A percentile compares a stretch with the other conserved stretches of the same genome.
Conservation (phyloP, 2,329 filamentous ascomycete genomes). For the Ceratocystis alfenasii region DNA sequence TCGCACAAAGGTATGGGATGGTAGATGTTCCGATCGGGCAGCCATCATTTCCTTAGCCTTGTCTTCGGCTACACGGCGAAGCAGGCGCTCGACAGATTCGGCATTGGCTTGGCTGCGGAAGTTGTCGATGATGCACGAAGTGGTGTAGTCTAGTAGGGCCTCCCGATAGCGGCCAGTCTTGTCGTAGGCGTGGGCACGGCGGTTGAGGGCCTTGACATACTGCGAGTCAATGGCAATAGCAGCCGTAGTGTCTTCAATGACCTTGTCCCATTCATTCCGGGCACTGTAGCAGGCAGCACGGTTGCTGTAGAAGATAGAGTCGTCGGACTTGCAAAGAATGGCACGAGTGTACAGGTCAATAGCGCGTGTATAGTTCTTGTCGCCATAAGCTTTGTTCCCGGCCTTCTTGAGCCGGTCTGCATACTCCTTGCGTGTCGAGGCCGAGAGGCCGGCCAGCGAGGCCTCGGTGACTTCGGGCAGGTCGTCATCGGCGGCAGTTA, state of each 20-base stretch:
- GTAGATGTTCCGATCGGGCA: slow-evolving; percentile 76
- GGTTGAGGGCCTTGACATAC: slow-evolving; percentile 96
- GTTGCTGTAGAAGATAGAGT: slow-evolving; percentile 98
- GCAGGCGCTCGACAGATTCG: slow-evolving; percentile 76
- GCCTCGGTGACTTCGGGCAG: slow-evolving; percentile 54
- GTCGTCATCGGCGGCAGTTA: slow-evolving; percentile 47
- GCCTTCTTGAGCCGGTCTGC: slow-evolving; percentile 86
- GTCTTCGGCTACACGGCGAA: slow-evolving; percentile 93
- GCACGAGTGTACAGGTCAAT: slow-evolving; percentile 94
- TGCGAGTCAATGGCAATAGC: slow-evolving; percentile 86
- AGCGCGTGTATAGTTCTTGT: slow-evolving; percentile 84
- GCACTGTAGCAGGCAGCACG: slow-evolving; percentile 95
- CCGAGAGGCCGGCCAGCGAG: slow-evolving; percentile 40
- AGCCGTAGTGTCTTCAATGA: slow-evolving; percentile 91
- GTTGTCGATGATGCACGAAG: slow-evolving; percentile 96
- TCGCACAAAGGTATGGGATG: slow-evolving; percentile 90
- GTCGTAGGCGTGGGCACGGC: slow-evolving; percentile 92
- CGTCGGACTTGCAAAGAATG: slow-evolving; percentile 92
- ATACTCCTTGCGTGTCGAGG: slow-evolving; percentile 69
- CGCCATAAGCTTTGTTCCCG: slow-evolving; percentile 91
- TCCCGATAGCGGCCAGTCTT: slow-evolving; percentile 84
- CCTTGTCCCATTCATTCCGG: slow-evolving; percentile 83
- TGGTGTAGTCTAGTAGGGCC: slow-evolving; percentile 91
- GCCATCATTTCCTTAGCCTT: slow-evolving; percentile 84
- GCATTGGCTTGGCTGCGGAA: slow-evolving; percentile 88